A percentile compares a stretch with the other conserved stretches of the same genome.
These are phyloP conservation scores for Citrullus amarus DNA, from an alignment of 306 rosid genomes.

Conservation along the genomic window DNA sequence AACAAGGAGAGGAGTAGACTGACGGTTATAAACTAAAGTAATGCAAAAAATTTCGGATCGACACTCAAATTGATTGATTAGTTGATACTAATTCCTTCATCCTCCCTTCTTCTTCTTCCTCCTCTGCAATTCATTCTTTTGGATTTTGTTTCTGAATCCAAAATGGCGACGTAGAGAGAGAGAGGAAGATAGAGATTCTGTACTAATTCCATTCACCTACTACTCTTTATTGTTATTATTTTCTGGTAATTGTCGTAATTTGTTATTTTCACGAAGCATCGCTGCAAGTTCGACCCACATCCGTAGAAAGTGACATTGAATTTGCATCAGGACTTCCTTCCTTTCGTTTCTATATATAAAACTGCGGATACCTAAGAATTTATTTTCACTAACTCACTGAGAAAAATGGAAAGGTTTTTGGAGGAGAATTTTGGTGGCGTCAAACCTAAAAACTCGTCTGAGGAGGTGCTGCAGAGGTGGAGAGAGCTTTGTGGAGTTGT, in stretches of 20 bases:
- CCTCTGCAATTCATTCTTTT: background rate
- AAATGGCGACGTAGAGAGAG: slow-evolving; percentile 6
- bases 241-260: background rate
- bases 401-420: slow-evolving; percentile 41
- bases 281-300: background rate
- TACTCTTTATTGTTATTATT: background rate
- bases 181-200: background rate
- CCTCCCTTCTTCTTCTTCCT: slow-evolving; percentile 15
- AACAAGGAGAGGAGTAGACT: background rate
- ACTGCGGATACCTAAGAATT: background rate
- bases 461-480: slow-evolving; percentile 64
- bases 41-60: slow-evolving; percentile 31
- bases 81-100: slow-evolving; percentile 5
- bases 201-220: background rate
- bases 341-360: background rate
- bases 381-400: background rate
- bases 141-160: slow-evolving; percentile 3
- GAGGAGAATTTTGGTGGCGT: slow-evolving; percentile 53
- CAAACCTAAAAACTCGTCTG: slow-evolving; percentile 50
- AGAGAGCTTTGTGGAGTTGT: slow-evolving; percentile 53
- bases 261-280: background rate
- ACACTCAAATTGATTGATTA: background rate
- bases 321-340: background rate
- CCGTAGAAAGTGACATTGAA: background rate
- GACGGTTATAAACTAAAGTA: background rate